Base-by-base conservation (phyloP, 2,329 filamentous ascomycete genomes). In the Apiospora kogelbergensis region DNA sequence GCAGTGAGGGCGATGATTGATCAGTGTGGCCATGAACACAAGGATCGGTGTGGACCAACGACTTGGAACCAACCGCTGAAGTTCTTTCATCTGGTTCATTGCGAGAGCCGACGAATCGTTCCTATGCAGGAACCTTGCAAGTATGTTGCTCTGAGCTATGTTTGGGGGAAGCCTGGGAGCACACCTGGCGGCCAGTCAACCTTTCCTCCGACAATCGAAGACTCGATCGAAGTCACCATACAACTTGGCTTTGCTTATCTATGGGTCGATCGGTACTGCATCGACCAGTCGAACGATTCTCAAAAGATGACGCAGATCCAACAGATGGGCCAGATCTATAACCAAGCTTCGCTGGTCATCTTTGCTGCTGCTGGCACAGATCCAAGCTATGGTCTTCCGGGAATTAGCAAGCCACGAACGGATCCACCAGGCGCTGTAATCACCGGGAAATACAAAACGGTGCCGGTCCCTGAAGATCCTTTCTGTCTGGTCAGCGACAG, bases 261-360 rank as follows among this genome's bases (percentile, higher is more conserved):
- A 2, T 83, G 81, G 81, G 76, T 82, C 1, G 81, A 82, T 67
- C 72, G 74, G 33, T 74, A 79, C 2, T 83, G 81, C 60, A 78
- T 82, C 45, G 69, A 72, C 0, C 71, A 75, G 1, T 74, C 78
- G 46, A 22, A 74, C 11, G 20, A 63, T 5, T 1, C 1, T 2
- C 65, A 10, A 0, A 76, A 76, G n/a, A 70, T 68, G 37, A 70
- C 71, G 2, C 79, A 82, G 33, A 76, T 82, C 26, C 69, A 72
- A 0, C 74, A 77, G 6, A 83, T 82, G 81, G 79, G 81, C n/a
- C 74, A 77, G 2, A 79, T 83, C 6, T 83, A 80, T 33, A 74
- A 77, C 22, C 73, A 76, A 0, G 76, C 80, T 0, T 73, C 72
- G 1, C 22, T 83, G 15, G 80, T 80, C 0, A 81, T 83, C 22